A percentile compares a stretch with the other conserved stretches of the same genome.
Conservation (phyloP, 2,329 filamentous ascomycete genomes). For the Penicillium vulpinum region DNA sequence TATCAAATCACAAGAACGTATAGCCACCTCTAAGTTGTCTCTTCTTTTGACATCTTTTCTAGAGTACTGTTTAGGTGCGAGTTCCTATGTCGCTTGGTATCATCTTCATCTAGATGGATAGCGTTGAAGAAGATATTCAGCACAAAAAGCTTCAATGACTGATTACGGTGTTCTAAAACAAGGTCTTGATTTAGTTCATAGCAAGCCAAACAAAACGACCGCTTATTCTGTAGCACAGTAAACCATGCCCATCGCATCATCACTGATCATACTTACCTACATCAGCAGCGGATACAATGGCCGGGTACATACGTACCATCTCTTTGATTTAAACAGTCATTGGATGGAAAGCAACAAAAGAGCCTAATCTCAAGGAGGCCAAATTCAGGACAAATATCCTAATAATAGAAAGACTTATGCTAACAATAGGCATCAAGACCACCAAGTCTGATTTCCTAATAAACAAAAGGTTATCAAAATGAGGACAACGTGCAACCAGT, state of each 20-base stretch:
- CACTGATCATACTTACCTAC: background rate
- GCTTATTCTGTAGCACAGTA: background rate
- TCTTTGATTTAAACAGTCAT: background rate
- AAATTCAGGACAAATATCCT: slow-evolving; percentile 5
- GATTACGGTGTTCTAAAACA: background rate
- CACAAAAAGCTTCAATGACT: background rate
- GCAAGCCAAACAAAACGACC: background rate
- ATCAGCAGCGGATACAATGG: background rate
- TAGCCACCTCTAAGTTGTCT: background rate
- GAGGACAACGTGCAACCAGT: slow-evolving; percentile 2
- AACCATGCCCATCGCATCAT: background rate
- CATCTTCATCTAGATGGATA: too few species aligned
- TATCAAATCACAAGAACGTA: slow-evolving; percentile 18
- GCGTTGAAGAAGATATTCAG: background rate
- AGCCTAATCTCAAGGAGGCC: slow-evolving; percentile 18
- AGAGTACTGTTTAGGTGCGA: background rate
- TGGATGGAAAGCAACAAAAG: slow-evolving; percentile 5
- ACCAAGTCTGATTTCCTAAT: slow-evolving; percentile 12
- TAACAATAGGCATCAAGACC: slow-evolving; percentile 13
- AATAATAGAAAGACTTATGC: slow-evolving; percentile 9
- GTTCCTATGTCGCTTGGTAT: background rate
- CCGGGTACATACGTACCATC: background rate
- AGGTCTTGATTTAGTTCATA: background rate
- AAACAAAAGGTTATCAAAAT: slow-evolving; percentile 7
- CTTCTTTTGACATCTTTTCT: background rate